Base-by-base conservation (phyloP, 2,329 filamentous ascomycete species). In the Diaporthe longicolla region DNA sequence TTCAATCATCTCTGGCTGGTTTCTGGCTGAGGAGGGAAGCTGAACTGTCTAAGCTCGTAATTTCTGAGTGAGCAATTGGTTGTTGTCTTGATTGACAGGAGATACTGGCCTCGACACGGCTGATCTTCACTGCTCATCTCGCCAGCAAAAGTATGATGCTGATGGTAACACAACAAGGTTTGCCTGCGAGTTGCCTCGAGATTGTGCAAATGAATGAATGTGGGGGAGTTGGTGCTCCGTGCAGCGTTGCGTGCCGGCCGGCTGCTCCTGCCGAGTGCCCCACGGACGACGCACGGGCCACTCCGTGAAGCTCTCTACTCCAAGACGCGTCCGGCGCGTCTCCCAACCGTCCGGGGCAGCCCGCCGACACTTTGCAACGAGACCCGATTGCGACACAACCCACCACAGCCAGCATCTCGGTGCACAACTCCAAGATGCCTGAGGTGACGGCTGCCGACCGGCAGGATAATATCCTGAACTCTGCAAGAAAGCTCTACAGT, bases 401-500 rank as follows among this genome's bases (percentile, higher is more conserved):
- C n/a, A 21, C 48, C n/a, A 66, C 61, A 24, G 21, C 61, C 61
- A 24, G 24, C 21, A 9, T 19, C 29, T 15, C 15, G 21, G 32
- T 32, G 52, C 48, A 43, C 17, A 17, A 40, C 7, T 10, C 32
- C n/a, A 71, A 54, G 4, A 63, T 71, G 70, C 32, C 55, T 13
- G 65, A 69, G 68, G 4, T 43, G 8, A 45, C 72, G 19, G 50
- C 40, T 11, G 37, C 24, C 29, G 35, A 48, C 15, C 70, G 40
- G 29, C 70, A 73, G 35, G 40, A 29, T 6, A 37, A 17, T 5
- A 17, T 73, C 8, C 24, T 74, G 35, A 43, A 26, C 7, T 48
- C 24, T 40, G 73, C 70, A 35, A 72, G 24, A 59, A 58, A 73
- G 43, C 61, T 66, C 19, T 73, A 73, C 26, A 29, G 45, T 6